Evolutionary conservation across 2,329 filamentous ascomycete genomes (phyloP).

Genomic region (Ophiostoma sp.): DNA sequence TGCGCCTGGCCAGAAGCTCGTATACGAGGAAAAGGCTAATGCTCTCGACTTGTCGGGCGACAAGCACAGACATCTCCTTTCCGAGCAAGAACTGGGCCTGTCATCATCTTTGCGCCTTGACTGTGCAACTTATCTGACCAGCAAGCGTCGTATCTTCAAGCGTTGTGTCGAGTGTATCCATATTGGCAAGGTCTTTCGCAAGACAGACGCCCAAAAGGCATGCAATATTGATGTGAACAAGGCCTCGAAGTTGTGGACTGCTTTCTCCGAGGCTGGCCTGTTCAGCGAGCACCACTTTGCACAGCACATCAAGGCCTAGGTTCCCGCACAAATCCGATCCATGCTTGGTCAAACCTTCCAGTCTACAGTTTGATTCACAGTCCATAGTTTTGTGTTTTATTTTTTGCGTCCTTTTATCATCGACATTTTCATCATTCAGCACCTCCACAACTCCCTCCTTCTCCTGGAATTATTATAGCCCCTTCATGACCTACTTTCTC

Average conservation of each 20-base stretch:
- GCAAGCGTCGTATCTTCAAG: constrained; percentile 87
- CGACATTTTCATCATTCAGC: not conserved
- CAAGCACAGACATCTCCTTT: constrained; percentile 63
- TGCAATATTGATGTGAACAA: constrained; percentile 99
- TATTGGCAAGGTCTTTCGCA: constrained; percentile 78
- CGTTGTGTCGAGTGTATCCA: constrained; percentile 62
- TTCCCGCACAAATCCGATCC: not conserved
- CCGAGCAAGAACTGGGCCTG: constrained; percentile 70
- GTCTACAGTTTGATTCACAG: not conserved
- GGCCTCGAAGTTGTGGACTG: constrained; percentile 84
- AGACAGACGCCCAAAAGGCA: constrained; percentile 93
- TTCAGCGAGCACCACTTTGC: constrained; percentile 52
- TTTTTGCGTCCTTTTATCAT: not conserved
- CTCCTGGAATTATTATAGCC: not conserved
- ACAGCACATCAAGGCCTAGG: constrained; percentile 14
- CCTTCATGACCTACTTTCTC: not conserved
- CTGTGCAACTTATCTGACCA: constrained; percentile 83
- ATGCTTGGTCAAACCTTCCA: not conserved
- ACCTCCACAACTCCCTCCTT: not conserved
- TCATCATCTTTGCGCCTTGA: constrained; percentile 76
- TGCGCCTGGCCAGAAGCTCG: constrained; percentile 62
- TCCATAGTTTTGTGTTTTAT: not conserved
- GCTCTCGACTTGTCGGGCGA: constrained; percentile 71
- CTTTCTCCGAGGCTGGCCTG: constrained; percentile 84
- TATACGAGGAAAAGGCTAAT: constrained; percentile 82